These are phyloP conservation scores for Scortechinia acanthostroma DNA, from an alignment of 2,329 filamentous ascomycete species.

Conservation along the genomic window DNA sequence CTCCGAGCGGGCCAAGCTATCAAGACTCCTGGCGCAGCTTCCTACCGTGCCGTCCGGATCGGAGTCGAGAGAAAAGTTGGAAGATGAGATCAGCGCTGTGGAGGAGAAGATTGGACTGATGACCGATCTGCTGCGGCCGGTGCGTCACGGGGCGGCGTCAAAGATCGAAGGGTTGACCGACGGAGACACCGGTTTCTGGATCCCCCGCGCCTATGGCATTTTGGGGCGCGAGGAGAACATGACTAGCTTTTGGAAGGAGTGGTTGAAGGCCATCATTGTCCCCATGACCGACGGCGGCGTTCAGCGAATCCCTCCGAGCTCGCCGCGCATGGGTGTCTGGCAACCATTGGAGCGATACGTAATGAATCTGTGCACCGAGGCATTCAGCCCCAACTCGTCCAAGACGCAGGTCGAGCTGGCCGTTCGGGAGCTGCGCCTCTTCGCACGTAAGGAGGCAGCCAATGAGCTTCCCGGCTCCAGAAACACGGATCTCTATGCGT, in stretches of 20 bases:
- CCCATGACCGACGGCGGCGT: slow-evolving; percentile 89
- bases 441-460: slow-evolving; percentile 82
- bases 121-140: slow-evolving; percentile 87
- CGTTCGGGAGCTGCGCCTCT: slow-evolving; percentile 81
- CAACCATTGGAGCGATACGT: slow-evolving; percentile 95
- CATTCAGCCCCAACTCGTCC: slow-evolving; percentile 82
- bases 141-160: slow-evolving; percentile 87
- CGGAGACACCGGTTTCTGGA: slow-evolving; percentile 93
- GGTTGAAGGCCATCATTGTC: slow-evolving; percentile 86
- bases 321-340: slow-evolving; percentile 86
- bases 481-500: slow-evolving; percentile 43
- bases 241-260: slow-evolving; percentile 96
- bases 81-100: slow-evolving; percentile 89
- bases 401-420: slow-evolving; percentile 92
- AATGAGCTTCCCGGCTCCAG: slow-evolving; percentile 91
- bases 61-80: slow-evolving; percentile 71
- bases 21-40: slow-evolving; percentile 76
- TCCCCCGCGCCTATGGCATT: slow-evolving; percentile 85
- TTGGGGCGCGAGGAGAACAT: slow-evolving; percentile 77
- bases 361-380: slow-evolving; percentile 91
- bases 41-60: slow-evolving; percentile 77
- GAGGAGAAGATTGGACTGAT: slow-evolving; percentile 96
- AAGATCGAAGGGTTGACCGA: slow-evolving; percentile 96
- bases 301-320: slow-evolving; percentile 77
- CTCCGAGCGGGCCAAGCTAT: slow-evolving; percentile 80